Conservation (phyloP, 208 protist species). For the Endotrypanum monterogeii region DNA sequence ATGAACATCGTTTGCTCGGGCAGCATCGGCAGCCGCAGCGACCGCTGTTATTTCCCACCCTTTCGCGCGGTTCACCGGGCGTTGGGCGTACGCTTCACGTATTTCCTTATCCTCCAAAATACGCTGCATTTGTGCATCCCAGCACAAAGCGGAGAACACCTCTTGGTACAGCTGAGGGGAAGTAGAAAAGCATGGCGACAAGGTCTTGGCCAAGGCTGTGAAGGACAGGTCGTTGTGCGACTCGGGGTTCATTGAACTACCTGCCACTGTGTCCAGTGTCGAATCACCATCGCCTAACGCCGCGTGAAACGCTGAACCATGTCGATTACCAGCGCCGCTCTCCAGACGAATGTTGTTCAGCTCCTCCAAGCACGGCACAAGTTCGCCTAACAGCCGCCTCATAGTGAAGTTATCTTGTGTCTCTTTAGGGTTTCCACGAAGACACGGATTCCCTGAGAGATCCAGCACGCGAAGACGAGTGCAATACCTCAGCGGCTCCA, state of each 20-base stretch:
- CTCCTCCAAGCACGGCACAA: constrained; percentile 34
- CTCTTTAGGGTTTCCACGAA: neutral
- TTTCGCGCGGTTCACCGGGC: constrained; percentile 19
- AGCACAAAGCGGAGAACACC: constrained; percentile 27
- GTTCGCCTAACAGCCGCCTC: neutral
- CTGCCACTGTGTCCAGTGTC: neutral
- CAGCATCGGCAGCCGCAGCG: neutral
- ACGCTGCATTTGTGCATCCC: constrained; percentile 21
- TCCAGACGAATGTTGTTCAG: constrained; percentile 35
- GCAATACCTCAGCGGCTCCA: constrained; percentile 56
- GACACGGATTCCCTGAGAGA: constrained; percentile 67
- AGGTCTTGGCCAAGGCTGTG: neutral
- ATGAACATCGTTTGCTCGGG: neutral
- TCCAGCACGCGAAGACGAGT: constrained; percentile 42
- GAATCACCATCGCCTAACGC: neutral
- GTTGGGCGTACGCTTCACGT: constrained; percentile 13
- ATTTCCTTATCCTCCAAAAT: constrained; percentile 12
- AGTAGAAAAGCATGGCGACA: neutral
- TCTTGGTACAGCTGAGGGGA: constrained; percentile 11
- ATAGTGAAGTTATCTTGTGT: neutral
- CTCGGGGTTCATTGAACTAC: neutral
- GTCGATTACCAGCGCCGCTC: neutral
- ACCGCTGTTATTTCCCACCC: constrained; percentile 19
- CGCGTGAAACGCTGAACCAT: neutral
- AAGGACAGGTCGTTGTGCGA: neutral